Percentiles rank a stretch among this genome's conserved stretches.
phyloP scores from a whole-genome alignment of 768 basidiomycete species.

The Austroboletus eburneus region DNA sequence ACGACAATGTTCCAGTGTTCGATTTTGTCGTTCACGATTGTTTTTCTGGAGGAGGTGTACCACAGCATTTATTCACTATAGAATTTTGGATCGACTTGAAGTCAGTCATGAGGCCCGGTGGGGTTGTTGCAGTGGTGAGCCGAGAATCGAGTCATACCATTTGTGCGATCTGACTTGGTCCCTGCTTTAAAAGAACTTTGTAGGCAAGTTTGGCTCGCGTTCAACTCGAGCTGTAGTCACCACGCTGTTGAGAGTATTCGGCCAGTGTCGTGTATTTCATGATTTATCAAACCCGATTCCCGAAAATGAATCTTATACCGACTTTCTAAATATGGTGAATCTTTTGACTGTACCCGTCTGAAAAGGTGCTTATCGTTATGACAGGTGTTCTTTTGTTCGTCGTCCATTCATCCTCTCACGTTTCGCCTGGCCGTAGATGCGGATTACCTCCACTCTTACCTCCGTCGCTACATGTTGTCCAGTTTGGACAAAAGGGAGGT shows the following conservation, averaged over 20 bases:
- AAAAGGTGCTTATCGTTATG: constrained; percentile 6
- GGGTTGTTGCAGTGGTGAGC: constrained; percentile 77
- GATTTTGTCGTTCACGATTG: constrained; percentile 86
- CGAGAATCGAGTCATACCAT: neutral
- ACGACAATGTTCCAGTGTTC: constrained; percentile 31
- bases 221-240: constrained; percentile 62
- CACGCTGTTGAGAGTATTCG: constrained; percentile 71
- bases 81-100: constrained; percentile 81
- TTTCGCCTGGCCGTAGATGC: constrained; percentile 52
- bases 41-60: constrained; percentile 92
- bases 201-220: constrained; percentile 60
- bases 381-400: constrained; percentile 83
- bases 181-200: constrained; percentile 63
- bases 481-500: constrained; percentile 53
- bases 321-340: constrained; percentile 71
- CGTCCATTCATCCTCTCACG: constrained; percentile 46
- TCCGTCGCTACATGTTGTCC: constrained; percentile 59
- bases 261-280: constrained; percentile 78
- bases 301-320: constrained; percentile 44
- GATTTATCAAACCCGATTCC: constrained; percentile 50
- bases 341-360: too few species aligned
- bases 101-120: constrained; percentile 59
- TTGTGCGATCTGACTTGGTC: neutral
- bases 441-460: constrained; percentile 66
- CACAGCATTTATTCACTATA: constrained; percentile 75